Percentiles rank a stretch among this genome's conserved stretches.
Conservation (phyloP, 228 moss, liverwort and hornwort genomes). For the Sphagnum fallax region DNA sequence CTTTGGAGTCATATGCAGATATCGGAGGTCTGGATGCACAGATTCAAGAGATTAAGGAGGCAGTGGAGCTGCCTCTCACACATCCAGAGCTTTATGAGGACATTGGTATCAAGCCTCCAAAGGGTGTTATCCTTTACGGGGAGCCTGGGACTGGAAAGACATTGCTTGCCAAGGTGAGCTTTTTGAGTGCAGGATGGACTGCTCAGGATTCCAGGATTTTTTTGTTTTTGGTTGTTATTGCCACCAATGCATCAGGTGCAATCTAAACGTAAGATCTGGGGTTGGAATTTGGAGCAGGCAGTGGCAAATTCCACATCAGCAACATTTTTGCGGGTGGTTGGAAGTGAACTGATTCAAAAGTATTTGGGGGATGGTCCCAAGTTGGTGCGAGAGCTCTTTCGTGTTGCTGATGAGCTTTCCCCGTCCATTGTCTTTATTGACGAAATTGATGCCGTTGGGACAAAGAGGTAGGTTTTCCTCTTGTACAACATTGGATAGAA, state of each 20-base stretch:
- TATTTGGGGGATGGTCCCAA: conserved; percentile 55
- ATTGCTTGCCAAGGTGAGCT: conserved; percentile 39
- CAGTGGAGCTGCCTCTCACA: conserved; percentile 47
- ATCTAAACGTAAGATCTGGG: too few relatives aligned
- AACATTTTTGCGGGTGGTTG: conserved; percentile 48
- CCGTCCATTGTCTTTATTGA: conserved; percentile 60
- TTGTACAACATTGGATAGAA: too few relatives aligned
- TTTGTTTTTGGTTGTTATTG: too few relatives aligned
- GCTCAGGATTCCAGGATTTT: not conserved
- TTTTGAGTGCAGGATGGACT: not conserved
- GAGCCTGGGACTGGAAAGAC: conserved; percentile 55
- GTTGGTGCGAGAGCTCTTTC: conserved; percentile 41
- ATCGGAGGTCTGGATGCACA: conserved; percentile 55
- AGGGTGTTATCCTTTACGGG: conserved; percentile 47
- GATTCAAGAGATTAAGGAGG: conserved; percentile 54
- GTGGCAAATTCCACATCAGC: conserved; percentile 53
- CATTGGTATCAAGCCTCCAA: conserved; percentile 48
- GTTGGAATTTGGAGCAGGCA: conserved; percentile 15
- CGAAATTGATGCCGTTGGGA: conserved; percentile 46
- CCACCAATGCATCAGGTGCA: too few relatives aligned
- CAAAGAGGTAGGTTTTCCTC: too few relatives aligned
- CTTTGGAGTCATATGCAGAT: conserved; percentile 51
- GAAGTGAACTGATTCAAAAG: conserved; percentile 58
- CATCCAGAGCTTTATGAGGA: conserved; percentile 56
- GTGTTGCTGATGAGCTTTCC: conserved; percentile 50